Evolutionary conservation across 768 basidiomycete genomes (phyloP).

Genomic region (Boletus pseudo-olivaceus): DNA sequence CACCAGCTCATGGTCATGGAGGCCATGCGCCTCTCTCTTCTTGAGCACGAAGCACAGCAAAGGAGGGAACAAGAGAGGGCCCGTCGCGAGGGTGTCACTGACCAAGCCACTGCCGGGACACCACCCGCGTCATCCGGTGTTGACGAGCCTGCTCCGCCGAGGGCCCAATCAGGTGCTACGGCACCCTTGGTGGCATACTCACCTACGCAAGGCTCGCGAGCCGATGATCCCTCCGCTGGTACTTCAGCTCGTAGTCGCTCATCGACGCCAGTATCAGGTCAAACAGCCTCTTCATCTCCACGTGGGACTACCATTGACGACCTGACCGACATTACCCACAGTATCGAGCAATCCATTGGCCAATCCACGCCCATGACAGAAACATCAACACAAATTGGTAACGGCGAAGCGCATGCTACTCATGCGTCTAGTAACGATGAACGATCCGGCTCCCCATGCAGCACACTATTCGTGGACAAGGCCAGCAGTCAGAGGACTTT

Average conservation of each 20-base stretch:
- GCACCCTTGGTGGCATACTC: slow-evolving; percentile 1
- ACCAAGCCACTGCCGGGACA: slow-evolving; percentile 33
- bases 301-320: slow-evolving; percentile 24
- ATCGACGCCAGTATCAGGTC: slow-evolving; percentile 35
- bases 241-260: slow-evolving; percentile 23
- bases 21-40: slow-evolving; percentile 91
- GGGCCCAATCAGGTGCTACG: slow-evolving; percentile 2
- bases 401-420: slow-evolving; percentile 7
- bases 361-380: slow-evolving; percentile 19
- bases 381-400: slow-evolving; percentile 3
- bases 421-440: slow-evolving; percentile 9
- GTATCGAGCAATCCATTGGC: slow-evolving; percentile 20
- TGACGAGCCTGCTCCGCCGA: slow-evolving; percentile 5
- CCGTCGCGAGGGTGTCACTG: slow-evolving; percentile 44
- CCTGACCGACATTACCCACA: slow-evolving; percentile 27
- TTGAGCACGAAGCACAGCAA: slow-evolving; percentile 95
- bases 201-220: slow-evolving; percentile 6
- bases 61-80: slow-evolving; percentile 69
- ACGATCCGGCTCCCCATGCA: slow-evolving; percentile 8
- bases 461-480: slow-evolving; percentile 3
- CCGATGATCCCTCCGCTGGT: slow-evolving; percentile 11
- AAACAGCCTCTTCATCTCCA: slow-evolving; percentile 31
- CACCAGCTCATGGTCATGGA: slow-evolving; percentile 95
- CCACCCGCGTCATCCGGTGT: slow-evolving; percentile 1
- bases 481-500: slow-evolving; percentile 5